Evolutionary conservation across 441 rosid genomes (phyloP), one percentile per base, ranked within the genome.

Genomic region (Brassica hybrid): DNA sequence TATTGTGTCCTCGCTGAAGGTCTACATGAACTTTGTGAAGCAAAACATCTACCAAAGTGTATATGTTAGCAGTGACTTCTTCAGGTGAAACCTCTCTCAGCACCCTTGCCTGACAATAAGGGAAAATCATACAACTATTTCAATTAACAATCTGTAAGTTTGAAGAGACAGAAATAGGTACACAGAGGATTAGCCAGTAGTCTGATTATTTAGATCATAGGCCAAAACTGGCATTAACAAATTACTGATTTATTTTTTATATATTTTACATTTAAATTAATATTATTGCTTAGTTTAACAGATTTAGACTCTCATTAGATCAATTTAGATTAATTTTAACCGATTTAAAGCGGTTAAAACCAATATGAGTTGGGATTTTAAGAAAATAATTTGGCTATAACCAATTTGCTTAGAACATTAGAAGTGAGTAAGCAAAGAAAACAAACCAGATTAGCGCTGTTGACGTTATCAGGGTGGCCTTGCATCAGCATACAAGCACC

Each of bases 401-500:
- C 48, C 50, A 12, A 43, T 43, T 43, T 43, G 4, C 45, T 11
- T 43, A 45, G 52, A 4, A 45, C 52, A 45, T 45, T 45, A 7
- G 52, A 41, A 41, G 48, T 3, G 52, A 45, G 63, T 34, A 50
- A 54, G 63, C 45, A 38, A 57, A 34, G 0, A 36, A 67, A 52
- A 67, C 81, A 71, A 16, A 95, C 98, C 92, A 95, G 86, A 83
- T 91, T 87, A 75, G 85, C 84, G 79, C 90, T 89, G 81, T 93
- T 95, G 76, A 95, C 89, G 76, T 82, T 93, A 79, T 95, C 98
- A 78, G 92, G 94, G 77, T 83, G 98, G 70, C 94, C 94, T 78
- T 88, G 96, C 98, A 91, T 95, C 85, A 95, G 84, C 78, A 89
- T 86, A 92, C 98, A 93, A 68, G 99, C 95, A 58, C 99, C 99